Conservation (phyloP, 2,329 filamentous ascomycete genomes). For the Rutstroemia sp. region DNA sequence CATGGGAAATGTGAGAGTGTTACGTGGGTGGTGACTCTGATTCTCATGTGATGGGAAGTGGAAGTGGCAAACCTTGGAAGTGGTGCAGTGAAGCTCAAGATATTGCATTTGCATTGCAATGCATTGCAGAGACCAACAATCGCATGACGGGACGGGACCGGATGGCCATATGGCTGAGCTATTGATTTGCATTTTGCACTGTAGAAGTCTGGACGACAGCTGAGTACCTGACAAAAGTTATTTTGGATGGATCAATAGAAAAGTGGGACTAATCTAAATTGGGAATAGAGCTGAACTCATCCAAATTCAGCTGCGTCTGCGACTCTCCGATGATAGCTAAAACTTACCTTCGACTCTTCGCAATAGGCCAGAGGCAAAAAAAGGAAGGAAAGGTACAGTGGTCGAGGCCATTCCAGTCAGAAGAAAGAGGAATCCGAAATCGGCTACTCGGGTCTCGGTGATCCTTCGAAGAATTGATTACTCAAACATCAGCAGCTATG, state of each 20-base stretch:
- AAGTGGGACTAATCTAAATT: background rate
- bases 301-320: background rate
- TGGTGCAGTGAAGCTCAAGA: no score
- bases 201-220: background rate
- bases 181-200: background rate
- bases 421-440: background rate
- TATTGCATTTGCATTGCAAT: no score
- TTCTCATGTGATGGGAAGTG: background rate
- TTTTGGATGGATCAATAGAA: background rate
- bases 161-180: no score
- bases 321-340: background rate
- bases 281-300: background rate
- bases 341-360: background rate
- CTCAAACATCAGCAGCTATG: slow-evolving; percentile 11
- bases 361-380: background rate
- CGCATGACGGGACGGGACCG: no score
- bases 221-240: background rate
- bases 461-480: background rate
- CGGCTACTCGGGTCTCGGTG: background rate
- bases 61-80: background rate
- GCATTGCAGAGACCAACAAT: no score
- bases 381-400: background rate
- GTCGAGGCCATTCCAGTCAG: no score
- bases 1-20: no score
- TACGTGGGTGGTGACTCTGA: no score